Base-by-base conservation (phyloP, 31 red algal genomes). In the Asparagopsis taxiformis region DNA sequence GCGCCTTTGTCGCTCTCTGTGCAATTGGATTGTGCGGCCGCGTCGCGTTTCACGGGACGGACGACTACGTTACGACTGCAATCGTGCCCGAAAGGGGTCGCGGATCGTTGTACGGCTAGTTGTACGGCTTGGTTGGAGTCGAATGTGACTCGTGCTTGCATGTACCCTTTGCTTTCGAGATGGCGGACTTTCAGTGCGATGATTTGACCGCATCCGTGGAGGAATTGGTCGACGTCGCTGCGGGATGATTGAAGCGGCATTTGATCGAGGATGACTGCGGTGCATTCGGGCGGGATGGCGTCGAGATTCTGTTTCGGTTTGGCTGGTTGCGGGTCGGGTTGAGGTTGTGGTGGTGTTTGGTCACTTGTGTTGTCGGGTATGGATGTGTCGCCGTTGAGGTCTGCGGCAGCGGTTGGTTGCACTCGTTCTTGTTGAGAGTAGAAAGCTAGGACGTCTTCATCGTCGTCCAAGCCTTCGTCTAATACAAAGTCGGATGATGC, bases 401-500 rank as follows among this genome's bases (percentile, higher is more conserved):
- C 16, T 20, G 64, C 29, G 37, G 64, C 39, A 15, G 33, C 48
- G 56, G 41, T 0, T 16, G 22, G 38, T 29, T 35, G 15, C 33
- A 30, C 0, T 55, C 39, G 51, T 38, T 85, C 67, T 22, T 36
- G 71, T 2, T 38, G 35, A 8, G 51, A 37, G 26, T 58, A 34
- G 20, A 67, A 85, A 25, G 60, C 62, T 2, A 85, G 33, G 24
- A 68, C 61, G 9, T 85, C 70, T 34, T 85, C 80, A 34, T 85
- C 80, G 41, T 85, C 80, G 32, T 85, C 80, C 1, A 85, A 70
- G 0, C 70, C 80, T 49, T 85, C 80, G 33, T 85, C 80, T 8
- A 85, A 61, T 3, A 85, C 70, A 39, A 85, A 85, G 36, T 85
- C 80, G 19, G 80, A 63, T n/a, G n/a, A n/a, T n/a, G n/a, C n/a